These are phyloP conservation scores for Dactylellina parvicollis DNA, from an alignment of 2,329 filamentous ascomycete genomes.

Conservation along the genomic window DNA sequence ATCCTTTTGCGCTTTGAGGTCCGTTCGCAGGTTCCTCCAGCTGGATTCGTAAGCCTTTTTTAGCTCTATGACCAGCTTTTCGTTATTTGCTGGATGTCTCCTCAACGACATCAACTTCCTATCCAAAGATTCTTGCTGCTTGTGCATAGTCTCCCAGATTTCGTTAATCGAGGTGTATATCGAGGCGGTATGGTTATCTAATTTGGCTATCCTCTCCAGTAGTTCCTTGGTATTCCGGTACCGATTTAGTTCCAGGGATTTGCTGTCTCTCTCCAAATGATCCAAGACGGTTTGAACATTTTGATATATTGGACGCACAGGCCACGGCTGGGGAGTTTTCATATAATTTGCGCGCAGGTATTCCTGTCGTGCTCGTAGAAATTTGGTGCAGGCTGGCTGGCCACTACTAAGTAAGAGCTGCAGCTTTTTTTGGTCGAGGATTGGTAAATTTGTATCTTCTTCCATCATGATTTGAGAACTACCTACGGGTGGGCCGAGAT, in stretches of 20 bases:
- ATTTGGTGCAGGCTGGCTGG: slow-evolving; percentile 2
- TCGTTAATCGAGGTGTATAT: slow-evolving; percentile 38
- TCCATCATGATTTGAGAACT: neutral
- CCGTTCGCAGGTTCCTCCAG: slow-evolving; percentile 33
- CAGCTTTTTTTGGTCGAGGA: slow-evolving; percentile 23
- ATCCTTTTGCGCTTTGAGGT: slow-evolving; percentile 40
- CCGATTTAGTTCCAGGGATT: neutral
- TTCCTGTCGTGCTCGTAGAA: slow-evolving; percentile 27
- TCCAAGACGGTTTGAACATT: slow-evolving; percentile 34
- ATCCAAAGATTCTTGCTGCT: slow-evolving; percentile 18
- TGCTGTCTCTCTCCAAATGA: neutral
- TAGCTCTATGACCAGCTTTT: slow-evolving; percentile 19
- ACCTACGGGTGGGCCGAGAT: no score
- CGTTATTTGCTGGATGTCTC: slow-evolving; percentile 20
- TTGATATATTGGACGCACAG: slow-evolving; percentile 20
- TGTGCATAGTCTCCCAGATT: slow-evolving; percentile 19
- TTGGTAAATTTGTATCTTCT: slow-evolving; percentile 15
- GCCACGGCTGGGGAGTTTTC: neutral
- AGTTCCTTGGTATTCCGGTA: slow-evolving; percentile 29
- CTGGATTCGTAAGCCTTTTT: slow-evolving; percentile 35
- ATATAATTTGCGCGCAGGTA: slow-evolving; percentile 23
- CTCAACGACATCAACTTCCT: slow-evolving; percentile 13
- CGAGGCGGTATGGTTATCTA: slow-evolving; percentile 33
- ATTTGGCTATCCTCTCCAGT: slow-evolving; percentile 28
- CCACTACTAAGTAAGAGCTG: slow-evolving; percentile 6